Evolutionary conservation across 225 moss, liverwort and hornwort genomes (phyloP).

Genomic region (Asterella californica): DNA sequence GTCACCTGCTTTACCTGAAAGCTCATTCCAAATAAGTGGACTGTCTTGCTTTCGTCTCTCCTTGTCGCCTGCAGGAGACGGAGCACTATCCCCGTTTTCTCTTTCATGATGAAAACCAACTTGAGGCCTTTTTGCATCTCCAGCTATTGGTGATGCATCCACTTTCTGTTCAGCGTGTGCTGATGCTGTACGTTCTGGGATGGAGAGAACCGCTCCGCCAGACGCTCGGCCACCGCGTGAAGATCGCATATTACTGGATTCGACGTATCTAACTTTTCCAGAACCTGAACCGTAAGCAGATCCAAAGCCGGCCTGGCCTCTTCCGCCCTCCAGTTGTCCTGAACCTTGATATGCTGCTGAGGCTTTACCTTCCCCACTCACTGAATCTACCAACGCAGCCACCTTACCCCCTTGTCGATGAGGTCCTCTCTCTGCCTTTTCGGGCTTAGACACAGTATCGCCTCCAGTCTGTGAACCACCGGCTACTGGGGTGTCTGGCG

Average conservation of each 20-base stretch:
- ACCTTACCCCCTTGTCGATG: conserved; percentile 51
- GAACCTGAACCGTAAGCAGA: conserved; percentile 29
- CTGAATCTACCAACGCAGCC: conserved; percentile 18
- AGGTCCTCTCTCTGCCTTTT: conserved; percentile 49
- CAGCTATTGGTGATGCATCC: conserved; percentile 34
- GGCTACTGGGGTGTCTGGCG: conserved; percentile 14
- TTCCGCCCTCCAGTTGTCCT: conserved; percentile 42
- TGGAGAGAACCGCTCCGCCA: conserved; percentile 26
- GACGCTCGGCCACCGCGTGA: conserved; percentile 53
- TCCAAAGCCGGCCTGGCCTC: conserved; percentile 21
- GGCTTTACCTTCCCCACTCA: conserved; percentile 35
- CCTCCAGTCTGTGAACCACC: conserved; percentile 32
- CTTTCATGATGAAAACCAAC: conserved; percentile 19
- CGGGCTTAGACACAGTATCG: conserved; percentile 47
- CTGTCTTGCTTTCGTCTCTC: conserved; percentile 74
- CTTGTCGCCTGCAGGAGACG: conserved; percentile 35
- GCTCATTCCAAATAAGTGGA: conserved; percentile 54
- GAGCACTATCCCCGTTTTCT: conserved; percentile 54
- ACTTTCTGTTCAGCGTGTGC: conserved; percentile 42
- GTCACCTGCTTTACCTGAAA: conserved; percentile 42
- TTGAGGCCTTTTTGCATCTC: conserved; percentile 30
- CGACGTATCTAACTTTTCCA: conserved; percentile 59
- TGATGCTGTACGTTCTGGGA: conserved; percentile 40
- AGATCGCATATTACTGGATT: conserved; percentile 46
- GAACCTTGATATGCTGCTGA: conserved; percentile 38